Base-by-base conservation (phyloP, 2,329 filamentous ascomycete genomes). In the Periconia sp. region DNA sequence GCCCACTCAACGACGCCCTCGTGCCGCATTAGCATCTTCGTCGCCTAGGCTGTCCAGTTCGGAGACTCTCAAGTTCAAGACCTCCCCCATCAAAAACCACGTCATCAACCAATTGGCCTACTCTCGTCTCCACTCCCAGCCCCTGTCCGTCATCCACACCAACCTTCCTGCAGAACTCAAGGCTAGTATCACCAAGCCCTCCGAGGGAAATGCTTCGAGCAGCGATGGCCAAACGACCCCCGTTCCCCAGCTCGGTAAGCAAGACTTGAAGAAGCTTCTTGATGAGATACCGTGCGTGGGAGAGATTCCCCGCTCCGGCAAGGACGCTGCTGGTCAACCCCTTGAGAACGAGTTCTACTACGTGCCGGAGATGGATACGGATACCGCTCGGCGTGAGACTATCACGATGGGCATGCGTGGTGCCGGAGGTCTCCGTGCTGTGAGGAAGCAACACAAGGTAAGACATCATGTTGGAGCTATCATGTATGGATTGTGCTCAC, bases 261-360 rank as follows among this genome's bases (percentile, higher is more conserved):
- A 64, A 1, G 83, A 86, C 41, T 82, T 97, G 48, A 87, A 87
- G 55, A 79, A 77, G 44, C 82, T 95, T 53, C 83, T 97, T 42
- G 88, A 92, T 69, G 78, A 80, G 20, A 89, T 90, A 6, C 74
- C 83, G 9, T 96, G 91, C 69, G 86, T 97, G 58, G 94, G 94
- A 45, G 88, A 94, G 72, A 96, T 99, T 64, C 82, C 83, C 48
- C 88, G 94, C 40, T 88, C 93, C 72, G 94, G 94, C 69, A 99
- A 97, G 74, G 94, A 99, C 70, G 94, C 94, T 6, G 93, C 94
- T 0, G 94, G 94, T 62, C 94, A 97, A 77, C 79, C 88, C 7
- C 83, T 99, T 1, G 93, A 99, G 80, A 95, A 90, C 79, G 92
- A 99, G 74, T 97, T 95, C 73, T 97, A 97, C 76, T 99, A 99